These are phyloP conservation scores for Scheffersomyces parashehatae DNA, from an alignment of 1,139 yeast genomes.

Conservation along the genomic window DNA sequence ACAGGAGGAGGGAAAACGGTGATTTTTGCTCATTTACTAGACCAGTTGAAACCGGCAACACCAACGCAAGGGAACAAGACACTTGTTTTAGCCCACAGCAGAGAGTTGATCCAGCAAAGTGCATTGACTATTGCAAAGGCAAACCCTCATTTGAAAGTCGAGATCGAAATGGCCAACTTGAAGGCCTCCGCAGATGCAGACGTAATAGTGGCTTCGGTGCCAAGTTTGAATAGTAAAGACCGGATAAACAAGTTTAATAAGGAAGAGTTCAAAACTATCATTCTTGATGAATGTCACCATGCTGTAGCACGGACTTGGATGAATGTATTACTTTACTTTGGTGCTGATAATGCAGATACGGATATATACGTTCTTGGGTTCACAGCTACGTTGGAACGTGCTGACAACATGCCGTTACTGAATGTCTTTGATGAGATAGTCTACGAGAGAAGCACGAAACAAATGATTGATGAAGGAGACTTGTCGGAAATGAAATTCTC, in stretches of 20 bases:
- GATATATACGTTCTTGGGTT: constrained; percentile 71
- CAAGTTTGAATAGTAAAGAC: constrained; percentile 48
- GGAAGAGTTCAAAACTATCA: constrained; percentile 62
- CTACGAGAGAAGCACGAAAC: constrained; percentile 63
- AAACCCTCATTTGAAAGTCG: constrained; percentile 56
- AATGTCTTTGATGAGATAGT: constrained; percentile 72
- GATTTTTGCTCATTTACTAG: constrained; percentile 68
- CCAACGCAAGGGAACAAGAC: constrained; percentile 45
- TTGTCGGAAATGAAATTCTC: constrained; percentile 70
- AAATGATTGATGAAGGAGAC: constrained; percentile 70
- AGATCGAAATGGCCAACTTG: constrained; percentile 70
- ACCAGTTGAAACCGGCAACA: constrained; percentile 39
- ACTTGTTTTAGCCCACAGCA: constrained; percentile 76
- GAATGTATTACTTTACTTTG: constrained; percentile 58
- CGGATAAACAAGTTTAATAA: constrained; percentile 61
- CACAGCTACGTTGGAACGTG: constrained; percentile 76
- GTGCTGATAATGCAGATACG: constrained; percentile 44
- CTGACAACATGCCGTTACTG: constrained; percentile 64
- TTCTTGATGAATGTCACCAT: constrained; percentile 94
- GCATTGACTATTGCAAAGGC: constrained; percentile 45
- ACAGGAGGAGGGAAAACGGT: constrained; percentile 97
- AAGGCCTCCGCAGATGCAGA: constrained; percentile 49
- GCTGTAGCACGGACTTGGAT: constrained; percentile 74
- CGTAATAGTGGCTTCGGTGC: constrained; percentile 78
- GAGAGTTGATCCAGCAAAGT: constrained; percentile 78